Evolutionary conservation across 768 basidiomycete genomes (phyloP).

Genomic region (Tulasnella sp.): DNA sequence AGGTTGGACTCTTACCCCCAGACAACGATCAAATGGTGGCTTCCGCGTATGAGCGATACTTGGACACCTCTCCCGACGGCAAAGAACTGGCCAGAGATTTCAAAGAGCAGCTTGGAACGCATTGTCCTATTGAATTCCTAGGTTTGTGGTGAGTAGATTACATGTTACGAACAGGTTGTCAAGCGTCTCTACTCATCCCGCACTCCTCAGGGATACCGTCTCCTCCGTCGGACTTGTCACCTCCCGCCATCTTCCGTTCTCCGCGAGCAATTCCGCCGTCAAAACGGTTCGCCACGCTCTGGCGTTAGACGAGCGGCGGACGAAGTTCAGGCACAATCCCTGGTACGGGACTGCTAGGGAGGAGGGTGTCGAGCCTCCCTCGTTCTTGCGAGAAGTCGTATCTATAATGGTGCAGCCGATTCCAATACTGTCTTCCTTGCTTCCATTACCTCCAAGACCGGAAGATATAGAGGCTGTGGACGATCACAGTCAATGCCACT

Average conservation of each 20-base stretch:
- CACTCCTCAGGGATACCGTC: background rate
- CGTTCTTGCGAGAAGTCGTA: conserved; percentile 36
- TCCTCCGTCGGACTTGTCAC: background rate
- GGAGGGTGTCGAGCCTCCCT: conserved; percentile 32
- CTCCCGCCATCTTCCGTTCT: conserved; percentile 38
- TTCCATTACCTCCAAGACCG: background rate
- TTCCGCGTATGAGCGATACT: background rate
- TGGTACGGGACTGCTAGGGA: conserved; percentile 56
- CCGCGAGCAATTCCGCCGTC: conserved; percentile 36
- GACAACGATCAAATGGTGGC: background rate
- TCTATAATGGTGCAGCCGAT: background rate
- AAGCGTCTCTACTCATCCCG: background rate
- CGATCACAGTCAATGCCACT: background rate
- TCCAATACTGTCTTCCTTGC: background rate
- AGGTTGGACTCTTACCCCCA: background rate
- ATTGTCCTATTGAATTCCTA: background rate
- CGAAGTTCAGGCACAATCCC: conserved; percentile 64
- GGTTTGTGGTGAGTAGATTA: background rate
- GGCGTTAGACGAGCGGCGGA: conserved; percentile 55
- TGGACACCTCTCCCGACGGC: background rate
- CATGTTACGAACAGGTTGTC: background rate
- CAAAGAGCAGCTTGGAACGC: background rate
- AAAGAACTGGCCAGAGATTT: background rate
- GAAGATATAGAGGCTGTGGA: background rate
- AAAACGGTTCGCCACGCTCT: conserved; percentile 38